Conservation (phyloP, 805 yeast species). For the Starmerella powellii region DNA sequence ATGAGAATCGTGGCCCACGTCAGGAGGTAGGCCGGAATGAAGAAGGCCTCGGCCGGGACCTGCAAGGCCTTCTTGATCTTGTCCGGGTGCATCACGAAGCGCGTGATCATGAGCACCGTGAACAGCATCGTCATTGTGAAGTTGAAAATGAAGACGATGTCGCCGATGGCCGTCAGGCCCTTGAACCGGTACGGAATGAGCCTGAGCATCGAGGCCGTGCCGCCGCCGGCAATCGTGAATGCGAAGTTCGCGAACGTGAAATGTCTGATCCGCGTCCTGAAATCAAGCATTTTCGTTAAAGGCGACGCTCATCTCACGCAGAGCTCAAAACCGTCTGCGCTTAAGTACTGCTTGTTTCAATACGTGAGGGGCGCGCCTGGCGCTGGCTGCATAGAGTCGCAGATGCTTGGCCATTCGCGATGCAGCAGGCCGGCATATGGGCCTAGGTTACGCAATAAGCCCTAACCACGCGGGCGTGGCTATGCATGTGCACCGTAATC, state of each 20-base stretch:
- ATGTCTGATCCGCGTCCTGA: background rate
- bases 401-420: no score
- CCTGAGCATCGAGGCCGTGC: background rate
- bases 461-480: no score
- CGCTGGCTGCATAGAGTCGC: no score
- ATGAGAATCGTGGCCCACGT: slow-evolving; percentile 1
- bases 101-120: background rate
- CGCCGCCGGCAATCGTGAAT: background rate
- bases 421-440: no score
- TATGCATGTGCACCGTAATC: no score
- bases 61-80: background rate
- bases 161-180: background rate
- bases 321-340: no score
- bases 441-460: no score
- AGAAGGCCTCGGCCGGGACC: background rate
- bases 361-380: no score
- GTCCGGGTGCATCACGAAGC: background rate
- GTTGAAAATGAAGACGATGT: background rate
- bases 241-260: background rate
- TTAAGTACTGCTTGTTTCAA: no score
- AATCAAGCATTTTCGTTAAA: background rate
- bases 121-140: background rate
- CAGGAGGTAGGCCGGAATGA: slow-evolving; percentile 1
- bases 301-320: no score
- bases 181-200: background rate